phyloP scores from a whole-genome alignment of 371 early-diverging fungal genomes.

The Syncephalastrum contaminatum region DNA sequence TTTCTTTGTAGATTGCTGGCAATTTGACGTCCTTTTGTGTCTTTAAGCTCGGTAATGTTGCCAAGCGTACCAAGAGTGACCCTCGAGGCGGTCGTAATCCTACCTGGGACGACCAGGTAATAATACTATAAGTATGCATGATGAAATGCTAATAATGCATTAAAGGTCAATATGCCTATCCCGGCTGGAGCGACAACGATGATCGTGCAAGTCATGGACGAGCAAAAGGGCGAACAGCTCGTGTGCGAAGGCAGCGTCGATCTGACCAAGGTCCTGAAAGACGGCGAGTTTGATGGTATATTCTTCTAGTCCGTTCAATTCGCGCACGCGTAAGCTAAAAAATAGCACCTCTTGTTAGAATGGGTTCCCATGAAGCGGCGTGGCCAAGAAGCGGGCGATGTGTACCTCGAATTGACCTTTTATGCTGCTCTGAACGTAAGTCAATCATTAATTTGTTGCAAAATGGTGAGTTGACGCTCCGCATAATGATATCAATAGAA shows the following conservation, averaged over 20 bases:
- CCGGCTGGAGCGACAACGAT: slow-evolving; percentile 37
- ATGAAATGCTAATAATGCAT: not conserved
- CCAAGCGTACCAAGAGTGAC: slow-evolving; percentile 39
- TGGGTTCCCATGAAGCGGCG: slow-evolving; percentile 57
- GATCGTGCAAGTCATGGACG: slow-evolving; percentile 36
- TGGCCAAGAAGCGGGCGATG: slow-evolving; percentile 52
- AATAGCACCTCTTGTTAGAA: slow-evolving; percentile 24
- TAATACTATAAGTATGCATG: not conserved
- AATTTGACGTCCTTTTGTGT: slow-evolving; percentile 35
- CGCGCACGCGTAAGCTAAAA: slow-evolving; percentile 37
- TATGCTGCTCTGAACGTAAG: slow-evolving; percentile 30
- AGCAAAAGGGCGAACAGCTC: slow-evolving; percentile 12
- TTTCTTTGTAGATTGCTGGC: slow-evolving; percentile 11
- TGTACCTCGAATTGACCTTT: slow-evolving; percentile 59
- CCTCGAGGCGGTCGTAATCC: slow-evolving; percentile 46
- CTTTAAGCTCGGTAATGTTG: slow-evolving; percentile 35
- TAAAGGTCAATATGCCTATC: slow-evolving; percentile 43
- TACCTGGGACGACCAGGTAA: slow-evolving; percentile 55
- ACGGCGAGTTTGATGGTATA: slow-evolving; percentile 69
- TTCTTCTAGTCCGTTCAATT: slow-evolving; percentile 21
- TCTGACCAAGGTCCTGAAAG: slow-evolving; percentile 54
- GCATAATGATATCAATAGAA: slow-evolving; percentile 44
- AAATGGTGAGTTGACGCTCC: too few species aligned
- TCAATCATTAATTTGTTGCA: too few species aligned
- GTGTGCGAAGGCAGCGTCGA: slow-evolving; percentile 57